These are phyloP conservation scores for Myxozyma melibiosi DNA, from an alignment of 805 yeast genomes.

Conservation along the genomic window DNA sequence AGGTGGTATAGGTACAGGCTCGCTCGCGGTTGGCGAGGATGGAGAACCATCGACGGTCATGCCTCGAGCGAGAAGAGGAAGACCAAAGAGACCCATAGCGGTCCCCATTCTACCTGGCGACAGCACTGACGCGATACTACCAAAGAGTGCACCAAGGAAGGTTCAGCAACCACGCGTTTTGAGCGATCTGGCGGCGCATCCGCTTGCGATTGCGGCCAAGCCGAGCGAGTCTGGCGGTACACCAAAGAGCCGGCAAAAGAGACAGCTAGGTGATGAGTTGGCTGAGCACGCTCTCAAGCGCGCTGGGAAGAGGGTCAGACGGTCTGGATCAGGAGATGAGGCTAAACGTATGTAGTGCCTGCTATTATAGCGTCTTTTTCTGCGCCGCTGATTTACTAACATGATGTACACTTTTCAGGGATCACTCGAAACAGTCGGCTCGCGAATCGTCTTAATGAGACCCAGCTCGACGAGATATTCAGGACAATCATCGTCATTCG, in stretches of 20 bases:
- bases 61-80: conserved; percentile 2
- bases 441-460: conserved; percentile 23
- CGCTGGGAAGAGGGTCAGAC: no score
- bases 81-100: not conserved
- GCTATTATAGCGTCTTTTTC: no score
- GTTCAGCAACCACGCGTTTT: not conserved
- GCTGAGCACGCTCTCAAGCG: no score
- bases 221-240: conserved; percentile 2
- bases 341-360: no score
- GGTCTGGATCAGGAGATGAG: no score
- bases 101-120: not conserved
- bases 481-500: conserved; percentile 69
- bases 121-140: not conserved
- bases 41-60: not conserved
- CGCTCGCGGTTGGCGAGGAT: not conserved
- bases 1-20: not conserved
- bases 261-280: not conserved
- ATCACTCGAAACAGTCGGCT: conserved; percentile 1
- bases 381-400: no score
- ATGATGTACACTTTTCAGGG: not conserved
- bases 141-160: not conserved
- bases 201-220: not conserved
- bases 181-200: not conserved
- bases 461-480: conserved; percentile 58
- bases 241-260: not conserved